These are phyloP conservation scores for Aspergillus hortae DNA, from an alignment of 2,329 filamentous ascomycete genomes.

Conservation along the genomic window DNA sequence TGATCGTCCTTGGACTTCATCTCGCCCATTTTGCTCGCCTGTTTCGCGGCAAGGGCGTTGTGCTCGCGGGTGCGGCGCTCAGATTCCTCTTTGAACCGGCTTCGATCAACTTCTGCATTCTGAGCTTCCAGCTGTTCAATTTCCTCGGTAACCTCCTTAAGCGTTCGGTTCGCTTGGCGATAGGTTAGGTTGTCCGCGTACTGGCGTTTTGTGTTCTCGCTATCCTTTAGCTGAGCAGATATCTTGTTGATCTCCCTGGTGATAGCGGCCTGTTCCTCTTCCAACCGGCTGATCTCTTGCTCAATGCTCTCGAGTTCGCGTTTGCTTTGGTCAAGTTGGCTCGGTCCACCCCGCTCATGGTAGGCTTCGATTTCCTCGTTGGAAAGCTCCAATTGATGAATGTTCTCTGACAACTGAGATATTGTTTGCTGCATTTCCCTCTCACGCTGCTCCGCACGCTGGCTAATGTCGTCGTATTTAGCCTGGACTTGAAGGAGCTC, in stretches of 20 bases:
- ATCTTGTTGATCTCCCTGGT: slow-evolving; percentile 72
- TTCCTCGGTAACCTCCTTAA: slow-evolving; percentile 65
- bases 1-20: slow-evolving; percentile 84
- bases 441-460: slow-evolving; percentile 68
- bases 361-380: slow-evolving; percentile 79
- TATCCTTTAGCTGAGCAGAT: slow-evolving; percentile 71
- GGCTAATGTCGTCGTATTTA: slow-evolving; percentile 71
- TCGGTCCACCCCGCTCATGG: slow-evolving; percentile 68
- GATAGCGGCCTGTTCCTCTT: slow-evolving; percentile 65
- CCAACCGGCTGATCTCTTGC: slow-evolving; percentile 60
- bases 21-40: slow-evolving; percentile 69
- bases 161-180: slow-evolving; percentile 67
- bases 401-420: slow-evolving; percentile 66
- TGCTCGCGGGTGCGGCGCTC: slow-evolving; percentile 63
- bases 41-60: slow-evolving; percentile 67
- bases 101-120: slow-evolving; percentile 78
- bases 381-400: slow-evolving; percentile 72
- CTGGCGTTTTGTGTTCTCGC: slow-evolving; percentile 77
- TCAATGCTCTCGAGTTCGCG: slow-evolving; percentile 67
- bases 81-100: slow-evolving; percentile 68
- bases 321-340: slow-evolving; percentile 66
- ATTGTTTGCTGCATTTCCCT: slow-evolving; percentile 68
- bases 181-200: slow-evolving; percentile 87
- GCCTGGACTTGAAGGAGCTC: slow-evolving; percentile 72
- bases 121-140: slow-evolving; percentile 72